A percentile compares a stretch with the other conserved stretches of the same genome.
phyloP scores from a whole-genome alignment of 306 rosid species.

The Dalbergia oliveri region DNA sequence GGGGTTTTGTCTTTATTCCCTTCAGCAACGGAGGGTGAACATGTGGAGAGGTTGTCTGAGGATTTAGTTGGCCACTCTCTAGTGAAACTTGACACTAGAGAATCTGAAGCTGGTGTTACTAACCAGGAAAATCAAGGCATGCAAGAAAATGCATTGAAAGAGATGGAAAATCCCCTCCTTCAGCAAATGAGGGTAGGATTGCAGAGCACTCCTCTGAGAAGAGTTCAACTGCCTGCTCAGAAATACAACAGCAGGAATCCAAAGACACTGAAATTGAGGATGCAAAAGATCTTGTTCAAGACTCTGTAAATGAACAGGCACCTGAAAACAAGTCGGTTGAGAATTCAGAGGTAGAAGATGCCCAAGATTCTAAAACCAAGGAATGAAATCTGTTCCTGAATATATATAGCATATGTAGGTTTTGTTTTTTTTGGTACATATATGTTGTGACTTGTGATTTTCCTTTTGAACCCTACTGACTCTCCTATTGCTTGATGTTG shows the following conservation, averaged over 20 bases:
- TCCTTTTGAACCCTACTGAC: background rate
- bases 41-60: conserved; percentile 46
- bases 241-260: conserved; percentile 22
- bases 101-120: conserved; percentile 43
- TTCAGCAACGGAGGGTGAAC: conserved; percentile 46
- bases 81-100: conserved; percentile 25
- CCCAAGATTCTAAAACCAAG: conserved; percentile 33
- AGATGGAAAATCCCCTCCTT: conserved; percentile 24
- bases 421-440: conserved; percentile 37
- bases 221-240: background rate
- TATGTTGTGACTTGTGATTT: conserved; percentile 35
- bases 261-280: conserved; percentile 32
- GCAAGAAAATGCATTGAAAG: conserved; percentile 42
- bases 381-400: conserved; percentile 42
- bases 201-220: conserved; percentile 22
- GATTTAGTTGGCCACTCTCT: background rate
- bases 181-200: conserved; percentile 19
- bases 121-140: conserved; percentile 14
- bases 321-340: conserved; percentile 7
- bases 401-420: conserved; percentile 30
- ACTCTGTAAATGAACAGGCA: conserved; percentile 18
- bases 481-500: conserved; percentile 7
- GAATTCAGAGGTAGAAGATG: conserved; percentile 34
- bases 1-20: conserved; percentile 26
- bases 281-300: conserved; percentile 1